Base-by-base conservation (phyloP, 1,284 basidiomycete genomes). In the Ganoderma resinaceum region DNA sequence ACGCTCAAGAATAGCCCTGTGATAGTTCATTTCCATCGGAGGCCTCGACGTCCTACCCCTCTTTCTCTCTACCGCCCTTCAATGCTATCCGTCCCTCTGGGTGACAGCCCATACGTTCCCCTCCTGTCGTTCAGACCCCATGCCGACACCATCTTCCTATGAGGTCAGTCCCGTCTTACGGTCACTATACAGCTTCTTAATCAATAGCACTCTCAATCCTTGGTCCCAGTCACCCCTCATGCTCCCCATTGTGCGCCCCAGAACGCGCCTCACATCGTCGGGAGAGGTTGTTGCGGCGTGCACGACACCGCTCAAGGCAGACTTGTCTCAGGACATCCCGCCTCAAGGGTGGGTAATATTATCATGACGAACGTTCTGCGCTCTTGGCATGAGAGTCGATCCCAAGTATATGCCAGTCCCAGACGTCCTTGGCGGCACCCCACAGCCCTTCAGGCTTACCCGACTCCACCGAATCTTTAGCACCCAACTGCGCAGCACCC, bases 1-100 rank as follows among this genome's bases (percentile, higher is more conserved):
- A 55, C 52, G 52, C 52, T 55, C 52, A 31, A 49, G 52, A 55
- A 55, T 55, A 55, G 29, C 52, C 29, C 52, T 55, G 52, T 14
- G 52, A 55, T 55, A 55, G 31, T 55, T 55, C 29, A 31, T 29
- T 16, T 16, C 52, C 52, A 33, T 55, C 14, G 5, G 52, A 55
- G 29, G 16, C 14, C 16, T 55, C 29, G 16, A 31, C 14, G 33
- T 23, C 52, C 12, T 16, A 26, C 52, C 52, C 33, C 26, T 33
- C 52, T 55, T 53, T 53, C 16, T 55, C 52, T 31, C 52, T 11
- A 18, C 52, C 52, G 7, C 52, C 12, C 26, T 31, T 16, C 26
- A 7, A 31, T 18, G 12, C 52, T 16, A 31, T 55, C 52, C 29
- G 31, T 20, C 29, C 29, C 52, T 16, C 31, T 55, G 29, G 18